A percentile compares a stretch with the other conserved stretches of the same genome.
These are phyloP conservation scores for Rhynchospora pubera DNA, from an alignment of 176 grass and related monocot species.

Conservation along the genomic window DNA sequence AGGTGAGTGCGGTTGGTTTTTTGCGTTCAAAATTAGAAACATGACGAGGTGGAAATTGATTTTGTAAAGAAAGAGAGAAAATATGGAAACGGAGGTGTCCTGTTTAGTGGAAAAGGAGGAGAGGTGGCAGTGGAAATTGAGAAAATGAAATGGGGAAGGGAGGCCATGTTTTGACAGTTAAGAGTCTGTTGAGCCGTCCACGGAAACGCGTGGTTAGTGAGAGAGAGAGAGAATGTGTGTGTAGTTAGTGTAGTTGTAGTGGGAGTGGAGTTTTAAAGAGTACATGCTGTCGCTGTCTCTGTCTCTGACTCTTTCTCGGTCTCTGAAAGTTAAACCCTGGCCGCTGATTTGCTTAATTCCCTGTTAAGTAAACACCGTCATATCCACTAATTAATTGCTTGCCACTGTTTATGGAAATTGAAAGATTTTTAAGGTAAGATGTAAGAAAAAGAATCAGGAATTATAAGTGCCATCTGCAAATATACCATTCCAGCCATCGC, in stretches of 20 bases:
- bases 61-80: neutral
- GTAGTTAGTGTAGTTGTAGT: neutral
- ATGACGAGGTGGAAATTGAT: neutral
- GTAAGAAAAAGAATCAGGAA: neutral
- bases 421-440: neutral
- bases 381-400: neutral
- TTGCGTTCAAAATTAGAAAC: no score
- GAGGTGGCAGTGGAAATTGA: no score
- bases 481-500: no score
- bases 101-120: neutral
- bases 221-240: neutral
- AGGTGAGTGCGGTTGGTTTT: no score
- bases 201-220: constrained; percentile 35
- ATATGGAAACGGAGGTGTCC: neutral
- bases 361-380: neutral
- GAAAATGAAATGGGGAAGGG: no score
- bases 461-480: no score
- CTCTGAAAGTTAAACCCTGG: neutral
- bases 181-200: constrained; percentile 29
- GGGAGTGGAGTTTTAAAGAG: no score
- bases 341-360: neutral
- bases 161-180: constrained; percentile 23
- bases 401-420: neutral
- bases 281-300: neutral
- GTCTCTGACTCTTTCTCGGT: neutral